These are phyloP conservation scores for Protomyces arabidopsidicola DNA, from an alignment of 1,139 yeast species.

Conservation along the genomic window DNA sequence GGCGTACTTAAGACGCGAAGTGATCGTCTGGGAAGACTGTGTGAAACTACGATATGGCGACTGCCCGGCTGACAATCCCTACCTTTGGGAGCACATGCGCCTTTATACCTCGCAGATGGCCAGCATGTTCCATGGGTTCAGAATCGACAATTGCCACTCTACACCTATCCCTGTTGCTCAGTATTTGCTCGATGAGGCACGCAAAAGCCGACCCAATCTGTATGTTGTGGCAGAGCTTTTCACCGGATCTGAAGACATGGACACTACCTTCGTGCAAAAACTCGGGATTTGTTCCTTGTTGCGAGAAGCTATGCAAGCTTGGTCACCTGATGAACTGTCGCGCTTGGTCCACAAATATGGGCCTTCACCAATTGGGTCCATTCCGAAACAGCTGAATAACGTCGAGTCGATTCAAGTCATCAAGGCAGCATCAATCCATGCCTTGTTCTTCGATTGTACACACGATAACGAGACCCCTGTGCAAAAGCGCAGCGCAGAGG, in stretches of 20 bases:
- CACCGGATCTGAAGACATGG: slow-evolving; percentile 88
- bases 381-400: slow-evolving; percentile 40
- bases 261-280: slow-evolving; percentile 81
- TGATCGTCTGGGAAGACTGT: slow-evolving; percentile 97
- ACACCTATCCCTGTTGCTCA: slow-evolving; percentile 96
- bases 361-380: slow-evolving; percentile 89
- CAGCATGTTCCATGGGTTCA: slow-evolving; percentile 73
- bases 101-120: slow-evolving; percentile 72
- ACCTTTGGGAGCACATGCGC: slow-evolving; percentile 82
- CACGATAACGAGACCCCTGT: slow-evolving; percentile 90
- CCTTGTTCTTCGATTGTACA: slow-evolving; percentile 94
- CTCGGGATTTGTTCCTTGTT: slow-evolving; percentile 82
- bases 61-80: slow-evolving; percentile 75
- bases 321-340: slow-evolving; percentile 81
- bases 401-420: slow-evolving; percentile 37
- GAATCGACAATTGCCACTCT: slow-evolving; percentile 93
- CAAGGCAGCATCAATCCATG: slow-evolving; percentile 72
- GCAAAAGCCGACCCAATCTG: slow-evolving; percentile 74
- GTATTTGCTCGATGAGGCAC: slow-evolving; percentile 78
- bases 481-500: slow-evolving; percentile 88
- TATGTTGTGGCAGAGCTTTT: slow-evolving; percentile 93
- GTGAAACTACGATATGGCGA: slow-evolving; percentile 83
- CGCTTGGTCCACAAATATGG: slow-evolving; percentile 86
- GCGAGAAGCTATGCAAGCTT: slow-evolving; percentile 96
- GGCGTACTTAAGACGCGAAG: slow-evolving; percentile 85